Base-by-base conservation (phyloP, 2,329 filamentous ascomycete species). In the Alternaria postmessia region DNA sequence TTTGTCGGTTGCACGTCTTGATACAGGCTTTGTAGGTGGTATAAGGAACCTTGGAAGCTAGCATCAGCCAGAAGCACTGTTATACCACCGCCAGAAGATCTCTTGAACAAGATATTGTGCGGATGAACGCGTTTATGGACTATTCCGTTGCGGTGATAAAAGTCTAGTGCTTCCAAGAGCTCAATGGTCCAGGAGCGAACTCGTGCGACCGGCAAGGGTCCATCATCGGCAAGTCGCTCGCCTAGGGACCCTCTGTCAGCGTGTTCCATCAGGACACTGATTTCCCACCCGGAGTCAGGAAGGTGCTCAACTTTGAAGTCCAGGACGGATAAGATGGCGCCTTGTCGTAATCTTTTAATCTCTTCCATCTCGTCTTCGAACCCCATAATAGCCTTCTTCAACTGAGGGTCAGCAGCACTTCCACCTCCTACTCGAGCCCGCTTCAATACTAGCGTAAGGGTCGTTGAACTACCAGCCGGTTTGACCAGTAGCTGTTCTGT, bases 171-270 rank as follows among this genome's bases (percentile, higher is more conserved):
- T 79, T 97, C 93, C 26, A 99, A 86, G 18, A 99, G 84, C 71
- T 97, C 93, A 60, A 94, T 88, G n/a, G 93, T 95, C 90, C 93
- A 98, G 24, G 92, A 89, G 54, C 93, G 90, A 44, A 94, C 89
- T 74, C 90, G 94, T 64, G 87, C 87, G 52, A 91, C 86, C 42
- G 90, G 87, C 51, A 97, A 81, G 30, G 86, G 86, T 5, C 91
- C 92, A 42, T 93, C 88, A 61, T 94, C 86, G 57, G 94, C 90
- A 30, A 99, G 83, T 20, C 96, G 83, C 69, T 97, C 93, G 28
- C 90, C 87, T 14, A 99, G 81, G 0, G 94, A 92, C 0, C 93
- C 93, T 75, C 92, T 93, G 53, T 93, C 90, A 11, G 92, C 91
- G 69, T 92, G 86, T 48, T 94, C 91, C 42, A 86, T 89, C 22